phyloP scores from a whole-genome alignment of 108 stramenopile genomes.

The Fragilaria radians region DNA sequence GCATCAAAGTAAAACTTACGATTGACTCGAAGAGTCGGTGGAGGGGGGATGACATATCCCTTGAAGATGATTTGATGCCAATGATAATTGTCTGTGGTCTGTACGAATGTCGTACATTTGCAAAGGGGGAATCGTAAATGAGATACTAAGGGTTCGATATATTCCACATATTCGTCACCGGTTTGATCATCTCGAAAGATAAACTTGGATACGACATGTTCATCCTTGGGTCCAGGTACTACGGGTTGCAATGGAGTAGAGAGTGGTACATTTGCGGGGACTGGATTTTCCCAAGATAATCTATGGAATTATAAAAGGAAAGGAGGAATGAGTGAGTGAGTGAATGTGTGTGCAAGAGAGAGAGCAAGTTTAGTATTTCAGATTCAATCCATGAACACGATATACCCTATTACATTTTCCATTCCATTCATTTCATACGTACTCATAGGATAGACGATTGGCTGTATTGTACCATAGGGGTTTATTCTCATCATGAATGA shows the following conservation, averaged over 20 bases:
- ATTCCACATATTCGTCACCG: not conserved
- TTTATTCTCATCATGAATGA: not conserved
- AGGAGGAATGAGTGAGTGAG: too few relatives aligned
- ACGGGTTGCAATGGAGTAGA: too few relatives aligned
- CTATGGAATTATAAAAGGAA: too few relatives aligned
- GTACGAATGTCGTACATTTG: not conserved
- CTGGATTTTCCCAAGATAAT: too few relatives aligned
- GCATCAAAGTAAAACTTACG: conserved; percentile 5
- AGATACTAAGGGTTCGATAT: conserved; percentile 2
- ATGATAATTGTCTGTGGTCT: not conserved
- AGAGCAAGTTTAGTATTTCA: too few relatives aligned
- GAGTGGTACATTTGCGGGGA: too few relatives aligned
- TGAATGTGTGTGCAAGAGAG: too few relatives aligned
- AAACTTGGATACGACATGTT: not conserved
- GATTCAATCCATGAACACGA: too few relatives aligned
- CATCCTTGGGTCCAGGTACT: not conserved
- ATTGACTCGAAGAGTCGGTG: not conserved
- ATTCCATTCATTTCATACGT: not conserved
- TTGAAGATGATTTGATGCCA: not conserved
- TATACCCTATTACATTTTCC: not conserved
- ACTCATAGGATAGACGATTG: not conserved
- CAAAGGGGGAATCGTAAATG: not conserved
- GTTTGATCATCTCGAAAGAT: not conserved
- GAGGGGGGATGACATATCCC: conserved; percentile 2
- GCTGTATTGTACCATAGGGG: not conserved